Base-by-base conservation (phyloP, 371 early-diverging fungal genomes). In the Sporodiniella umbellata region DNA sequence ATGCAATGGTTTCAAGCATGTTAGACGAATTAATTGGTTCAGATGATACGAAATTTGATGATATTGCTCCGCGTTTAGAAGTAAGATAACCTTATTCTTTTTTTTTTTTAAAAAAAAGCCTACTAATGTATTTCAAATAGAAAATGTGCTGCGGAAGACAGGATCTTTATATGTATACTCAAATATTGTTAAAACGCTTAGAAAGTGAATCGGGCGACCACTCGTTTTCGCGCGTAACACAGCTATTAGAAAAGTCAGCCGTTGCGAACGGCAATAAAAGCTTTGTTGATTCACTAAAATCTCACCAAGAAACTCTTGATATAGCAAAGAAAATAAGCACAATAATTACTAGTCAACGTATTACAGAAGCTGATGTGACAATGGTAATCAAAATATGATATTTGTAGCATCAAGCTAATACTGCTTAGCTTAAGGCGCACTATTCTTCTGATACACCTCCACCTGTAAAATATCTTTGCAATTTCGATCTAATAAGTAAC, bases 161-260 rank as follows among this genome's bases (percentile, higher is more conserved):
- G 56, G 83, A 85, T 37, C 83, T 81, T 0, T 88, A 88, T 45
- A 58, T 88, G 25, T 75, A 80, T 40, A 78, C 85, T 4, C 86
- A 84, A 47, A 70, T 81, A 8, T 49, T 87, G 15, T 53, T 88
- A 11, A 58, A 68, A 47, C 58, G 72, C 14, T 68, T 85, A 15
- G 57, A 66, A 46, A 66, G 81, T 42, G 72, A 75, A 26, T 72
- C 68, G 15, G 76, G 81, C 14, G 78, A 72, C 4, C 48, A 60
- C 14, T 74, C 84, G 10, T 53, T 84, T n/a, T 62, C 56, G 44
- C 70, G 85, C 37, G 62, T 88, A 48, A 70, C 77, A 21, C 66
- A 83, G 21, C 86, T 80, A 53, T 68, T 88, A 11, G 88, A 86
- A 53, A 55, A 66, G 7, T 76, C 57, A 28, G 85, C 77, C 0